Conservation (phyloP, 495 filamentous ascomycete species). For the Penicillium arizonense region DNA sequence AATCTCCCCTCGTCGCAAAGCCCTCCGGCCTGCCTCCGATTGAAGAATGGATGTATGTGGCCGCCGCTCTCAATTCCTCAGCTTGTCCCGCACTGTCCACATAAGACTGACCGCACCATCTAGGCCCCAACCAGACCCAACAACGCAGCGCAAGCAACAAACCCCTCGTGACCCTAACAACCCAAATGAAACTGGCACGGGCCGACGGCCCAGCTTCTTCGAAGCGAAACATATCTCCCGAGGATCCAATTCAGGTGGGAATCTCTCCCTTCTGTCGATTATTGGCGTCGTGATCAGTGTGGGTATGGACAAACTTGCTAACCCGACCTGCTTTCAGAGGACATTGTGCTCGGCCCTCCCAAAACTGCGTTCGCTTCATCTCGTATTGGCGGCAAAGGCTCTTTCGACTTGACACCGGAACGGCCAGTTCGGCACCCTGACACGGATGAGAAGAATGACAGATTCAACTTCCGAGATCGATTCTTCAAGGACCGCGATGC, state of each 20-base stretch:
- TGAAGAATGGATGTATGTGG: slow-evolving; percentile 86
- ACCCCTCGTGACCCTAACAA: slow-evolving; percentile 43
- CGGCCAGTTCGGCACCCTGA: slow-evolving; percentile 48
- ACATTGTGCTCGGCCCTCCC: slow-evolving; percentile 86
- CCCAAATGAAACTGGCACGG: slow-evolving; percentile 33
- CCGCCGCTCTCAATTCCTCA: not conserved
- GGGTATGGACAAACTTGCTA: slow-evolving; percentile 15
- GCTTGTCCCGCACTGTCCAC: slow-evolving; percentile 15
- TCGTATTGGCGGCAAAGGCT: slow-evolving; percentile 52
- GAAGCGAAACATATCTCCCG: slow-evolving; percentile 62
- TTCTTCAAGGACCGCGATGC: slow-evolving; percentile 48
- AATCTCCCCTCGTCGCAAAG: slow-evolving; percentile 83
- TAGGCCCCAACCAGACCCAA: slow-evolving; percentile 47
- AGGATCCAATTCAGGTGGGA: slow-evolving; percentile 56
- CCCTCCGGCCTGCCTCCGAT: slow-evolving; percentile 78
- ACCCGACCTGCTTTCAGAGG: slow-evolving; percentile 50
- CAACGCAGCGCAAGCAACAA: slow-evolving; percentile 47
- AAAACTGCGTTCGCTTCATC: slow-evolving; percentile 85
- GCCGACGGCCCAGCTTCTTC: slow-evolving; percentile 59
- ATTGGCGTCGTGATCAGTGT: slow-evolving; percentile 1
- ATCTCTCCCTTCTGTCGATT: not conserved
- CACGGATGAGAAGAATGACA: slow-evolving; percentile 52
- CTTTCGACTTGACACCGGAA: slow-evolving; percentile 46
- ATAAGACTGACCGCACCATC: slow-evolving; percentile 24
- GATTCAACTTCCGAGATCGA: slow-evolving; percentile 60